These are phyloP conservation scores for Leccinum rimulosum DNA, from an alignment of 768 basidiomycete species.

Conservation along the genomic window DNA sequence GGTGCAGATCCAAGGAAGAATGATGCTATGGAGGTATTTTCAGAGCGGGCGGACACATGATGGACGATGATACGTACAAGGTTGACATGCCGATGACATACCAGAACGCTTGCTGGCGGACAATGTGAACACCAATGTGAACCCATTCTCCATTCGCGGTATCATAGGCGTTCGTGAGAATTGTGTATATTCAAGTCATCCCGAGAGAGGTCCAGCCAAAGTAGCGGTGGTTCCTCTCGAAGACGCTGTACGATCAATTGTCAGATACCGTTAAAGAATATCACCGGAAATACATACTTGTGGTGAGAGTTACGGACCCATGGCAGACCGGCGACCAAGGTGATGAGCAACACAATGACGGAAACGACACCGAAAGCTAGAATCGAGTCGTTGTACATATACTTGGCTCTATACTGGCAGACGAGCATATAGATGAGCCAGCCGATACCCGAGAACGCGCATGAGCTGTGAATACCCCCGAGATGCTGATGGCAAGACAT, in stretches of 20 bases:
- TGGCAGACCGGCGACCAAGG: slow-evolving; percentile 65
- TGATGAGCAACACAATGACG: slow-evolving; percentile 53
- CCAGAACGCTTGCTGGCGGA: slow-evolving; percentile 77
- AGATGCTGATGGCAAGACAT: slow-evolving; percentile 51
- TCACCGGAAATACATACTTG: slow-evolving; percentile 48
- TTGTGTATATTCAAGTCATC: slow-evolving; percentile 63
- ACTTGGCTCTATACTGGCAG: slow-evolving; percentile 49
- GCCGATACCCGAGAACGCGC: slow-evolving; percentile 63
- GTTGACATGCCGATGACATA: slow-evolving; percentile 70
- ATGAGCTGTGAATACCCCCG: slow-evolving; percentile 78
- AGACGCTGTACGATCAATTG: slow-evolving; percentile 46
- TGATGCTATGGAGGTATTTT: slow-evolving; percentile 43
- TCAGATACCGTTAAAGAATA: neutral
- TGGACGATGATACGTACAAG: slow-evolving; percentile 46
- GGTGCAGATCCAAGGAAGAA: slow-evolving; percentile 73
- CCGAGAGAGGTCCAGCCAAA: slow-evolving; percentile 68
- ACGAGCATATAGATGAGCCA: slow-evolving; percentile 69
- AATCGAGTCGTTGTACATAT: slow-evolving; percentile 52
- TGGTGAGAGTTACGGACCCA: slow-evolving; percentile 81
- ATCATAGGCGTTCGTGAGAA: slow-evolving; percentile 65
- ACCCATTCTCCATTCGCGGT: slow-evolving; percentile 55
- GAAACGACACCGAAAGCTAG: slow-evolving; percentile 63
- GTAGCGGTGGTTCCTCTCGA: slow-evolving; percentile 79
- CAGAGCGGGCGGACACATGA: neutral
- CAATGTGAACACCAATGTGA: slow-evolving; percentile 48